These are phyloP conservation scores for Paraphaeosphaeria minitans DNA, from an alignment of 2,329 filamentous ascomycete species.

Conservation along the genomic window DNA sequence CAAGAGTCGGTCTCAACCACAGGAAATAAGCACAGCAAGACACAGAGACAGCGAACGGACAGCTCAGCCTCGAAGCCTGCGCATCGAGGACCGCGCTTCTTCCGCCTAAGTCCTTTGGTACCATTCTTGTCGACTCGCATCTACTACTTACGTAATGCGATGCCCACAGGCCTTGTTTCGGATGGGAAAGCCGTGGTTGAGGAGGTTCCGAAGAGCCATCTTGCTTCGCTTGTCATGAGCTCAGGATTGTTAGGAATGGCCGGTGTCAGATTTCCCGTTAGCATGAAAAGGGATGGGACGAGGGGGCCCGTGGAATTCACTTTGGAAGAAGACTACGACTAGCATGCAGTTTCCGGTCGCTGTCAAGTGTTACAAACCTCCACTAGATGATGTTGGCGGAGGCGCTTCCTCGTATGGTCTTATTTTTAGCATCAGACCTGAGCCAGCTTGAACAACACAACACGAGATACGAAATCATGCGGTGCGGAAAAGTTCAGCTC, in stretches of 20 bases:
- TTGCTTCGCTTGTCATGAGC: conserved; percentile 41
- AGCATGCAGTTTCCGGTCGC: neutral
- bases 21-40: conserved; percentile 15
- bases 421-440: neutral
- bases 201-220: conserved; percentile 36
- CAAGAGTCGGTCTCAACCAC: conserved; percentile 12
- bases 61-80: conserved; percentile 21
- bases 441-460: neutral
- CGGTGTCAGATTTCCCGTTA: conserved; percentile 26
- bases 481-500: neutral
- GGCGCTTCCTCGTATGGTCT: neutral
- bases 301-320: conserved; percentile 22
- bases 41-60: conserved; percentile 28
- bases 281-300: conserved; percentile 19
- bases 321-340: conserved; percentile 18
- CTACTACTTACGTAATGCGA: conserved; percentile 37
- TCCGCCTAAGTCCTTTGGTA: conserved; percentile 38
- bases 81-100: conserved; percentile 35
- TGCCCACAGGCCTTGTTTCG: conserved; percentile 23
- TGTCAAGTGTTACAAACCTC: neutral
- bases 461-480: neutral
- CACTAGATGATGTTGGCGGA: neutral
- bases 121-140: conserved; percentile 40
- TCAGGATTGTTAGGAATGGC: conserved; percentile 43
- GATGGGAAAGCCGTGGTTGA: conserved; percentile 33